These are phyloP conservation scores for Mesembryanthemum crystallinum DNA, from an alignment of 148 eudicot species.

Conservation along the genomic window DNA sequence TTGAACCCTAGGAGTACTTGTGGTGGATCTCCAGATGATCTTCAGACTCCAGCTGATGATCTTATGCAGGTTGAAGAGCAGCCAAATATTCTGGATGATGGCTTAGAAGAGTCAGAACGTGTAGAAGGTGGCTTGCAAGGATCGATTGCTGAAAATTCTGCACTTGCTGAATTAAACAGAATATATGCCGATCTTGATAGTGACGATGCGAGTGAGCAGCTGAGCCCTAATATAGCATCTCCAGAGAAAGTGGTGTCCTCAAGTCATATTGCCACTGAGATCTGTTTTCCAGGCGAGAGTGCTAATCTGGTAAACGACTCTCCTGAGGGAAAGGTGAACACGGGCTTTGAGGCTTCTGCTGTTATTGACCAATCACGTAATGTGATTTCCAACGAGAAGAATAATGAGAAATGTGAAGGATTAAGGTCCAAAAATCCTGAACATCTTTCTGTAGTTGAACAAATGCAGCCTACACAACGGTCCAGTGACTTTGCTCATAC, in stretches of 20 bases:
- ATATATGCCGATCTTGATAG: conserved; percentile 16
- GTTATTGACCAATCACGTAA: conserved; percentile 19
- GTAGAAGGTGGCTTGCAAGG: conserved; percentile 29
- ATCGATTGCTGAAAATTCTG: conserved; percentile 17
- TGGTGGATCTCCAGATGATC: conserved; percentile 23
- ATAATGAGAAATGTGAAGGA: conserved; percentile 26
- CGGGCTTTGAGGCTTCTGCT: conserved; percentile 20
- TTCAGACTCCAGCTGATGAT: conserved; percentile 26
- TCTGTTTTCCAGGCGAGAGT: conserved; percentile 20
- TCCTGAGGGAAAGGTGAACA: conserved; percentile 11
- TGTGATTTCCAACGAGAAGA: conserved; percentile 22
- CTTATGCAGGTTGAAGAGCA: conserved; percentile 33
- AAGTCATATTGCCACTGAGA: not conserved
- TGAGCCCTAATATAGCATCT: not conserved
- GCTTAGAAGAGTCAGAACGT: conserved; percentile 28
- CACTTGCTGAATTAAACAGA: conserved; percentile 26
- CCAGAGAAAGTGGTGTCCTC: conserved; percentile 8
- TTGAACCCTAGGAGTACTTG: conserved; percentile 26
- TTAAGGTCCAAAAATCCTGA: conserved; percentile 16
- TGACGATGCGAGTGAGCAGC: conserved; percentile 1
- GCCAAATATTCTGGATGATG: conserved; percentile 26
- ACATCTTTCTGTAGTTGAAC: conserved; percentile 24
- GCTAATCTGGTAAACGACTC: conserved; percentile 23
- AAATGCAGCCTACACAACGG: conserved; percentile 20
- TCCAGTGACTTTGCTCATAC: conserved; percentile 38